phyloP scores from a whole-genome alignment of 805 yeast genomes.

The Ogataea haglerorum region DNA sequence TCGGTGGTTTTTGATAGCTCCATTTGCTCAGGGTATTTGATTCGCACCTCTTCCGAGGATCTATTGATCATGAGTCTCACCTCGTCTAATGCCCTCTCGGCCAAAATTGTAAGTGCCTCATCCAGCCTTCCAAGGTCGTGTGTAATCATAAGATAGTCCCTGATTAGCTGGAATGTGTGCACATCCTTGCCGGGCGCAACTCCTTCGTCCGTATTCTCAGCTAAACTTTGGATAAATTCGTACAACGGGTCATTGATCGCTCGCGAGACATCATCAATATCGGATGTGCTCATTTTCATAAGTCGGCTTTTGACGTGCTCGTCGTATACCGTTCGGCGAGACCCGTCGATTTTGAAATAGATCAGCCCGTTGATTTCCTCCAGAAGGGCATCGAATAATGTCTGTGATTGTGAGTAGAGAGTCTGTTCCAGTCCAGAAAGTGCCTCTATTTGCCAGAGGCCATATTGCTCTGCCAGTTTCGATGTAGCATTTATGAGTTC shows the following conservation, averaged over 20 bases:
- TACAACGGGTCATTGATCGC: slow-evolving; percentile 35
- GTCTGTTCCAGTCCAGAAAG: slow-evolving; percentile 48
- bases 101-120: slow-evolving; percentile 51
- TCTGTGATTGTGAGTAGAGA: slow-evolving; percentile 53
- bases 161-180: slow-evolving; percentile 21
- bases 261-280: slow-evolving; percentile 25
- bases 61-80: slow-evolving; percentile 58
- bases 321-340: slow-evolving; percentile 31
- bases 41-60: slow-evolving; percentile 61
- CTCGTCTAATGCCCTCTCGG: slow-evolving; percentile 57
- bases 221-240: slow-evolving; percentile 33
- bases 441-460: slow-evolving; percentile 57
- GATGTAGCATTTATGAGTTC: slow-evolving; percentile 36
- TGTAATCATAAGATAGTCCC: slow-evolving; percentile 19
- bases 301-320: slow-evolving; percentile 16
- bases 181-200: slow-evolving; percentile 26
- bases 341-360: slow-evolving; percentile 23
- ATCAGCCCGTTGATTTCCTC: slow-evolving; percentile 70
- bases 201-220: slow-evolving; percentile 19
- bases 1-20: slow-evolving; percentile 21
- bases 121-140: slow-evolving; percentile 56
- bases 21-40: slow-evolving; percentile 41
- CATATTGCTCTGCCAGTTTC: slow-evolving; percentile 45
- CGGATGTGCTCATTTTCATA: slow-evolving; percentile 21
- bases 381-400: slow-evolving; percentile 65